Percentiles rank a stretch among this genome's conserved stretches.
Evolutionary conservation across 257 asterid species (phyloP).

Genomic region (Nyctanthes arbortristis): DNA sequence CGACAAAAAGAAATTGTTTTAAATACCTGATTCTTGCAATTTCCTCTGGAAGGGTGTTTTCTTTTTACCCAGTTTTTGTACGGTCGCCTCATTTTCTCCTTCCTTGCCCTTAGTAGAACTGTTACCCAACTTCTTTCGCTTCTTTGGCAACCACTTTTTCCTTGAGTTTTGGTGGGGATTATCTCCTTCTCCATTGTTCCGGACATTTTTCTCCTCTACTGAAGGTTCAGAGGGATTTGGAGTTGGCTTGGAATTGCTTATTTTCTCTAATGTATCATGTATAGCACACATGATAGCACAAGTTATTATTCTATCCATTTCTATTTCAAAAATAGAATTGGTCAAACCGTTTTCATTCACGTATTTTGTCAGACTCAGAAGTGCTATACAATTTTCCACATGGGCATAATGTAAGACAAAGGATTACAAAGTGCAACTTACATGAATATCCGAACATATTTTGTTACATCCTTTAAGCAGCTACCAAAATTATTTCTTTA

Average conservation of each 20-base stretch:
- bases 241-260: constrained; percentile 38
- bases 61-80: constrained; percentile 27
- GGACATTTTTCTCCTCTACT: constrained; percentile 20
- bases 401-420: not conserved
- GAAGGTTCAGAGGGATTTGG: constrained; percentile 19
- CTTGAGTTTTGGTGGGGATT: not conserved
- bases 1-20: not conserved
- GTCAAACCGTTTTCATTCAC: too few relatives aligned
- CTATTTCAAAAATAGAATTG: too few relatives aligned
- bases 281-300: too few relatives aligned
- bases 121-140: not conserved
- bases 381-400: too few relatives aligned
- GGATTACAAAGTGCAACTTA: not conserved
- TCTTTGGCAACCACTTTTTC: constrained; percentile 10
- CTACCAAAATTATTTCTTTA: not conserved
- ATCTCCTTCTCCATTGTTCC: constrained; percentile 16
- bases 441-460: not conserved
- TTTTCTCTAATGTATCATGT: constrained; percentile 48
- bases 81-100: constrained; percentile 10
- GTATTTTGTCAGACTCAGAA: too few relatives aligned
- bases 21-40: constrained; percentile 32
- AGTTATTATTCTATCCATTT: too few relatives aligned
- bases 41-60: constrained; percentile 35
- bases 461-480: not conserved
- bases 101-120: constrained; percentile 10